Base-by-base conservation (phyloP, 1,139 yeast genomes). In the Yamadazyma sp. region DNA sequence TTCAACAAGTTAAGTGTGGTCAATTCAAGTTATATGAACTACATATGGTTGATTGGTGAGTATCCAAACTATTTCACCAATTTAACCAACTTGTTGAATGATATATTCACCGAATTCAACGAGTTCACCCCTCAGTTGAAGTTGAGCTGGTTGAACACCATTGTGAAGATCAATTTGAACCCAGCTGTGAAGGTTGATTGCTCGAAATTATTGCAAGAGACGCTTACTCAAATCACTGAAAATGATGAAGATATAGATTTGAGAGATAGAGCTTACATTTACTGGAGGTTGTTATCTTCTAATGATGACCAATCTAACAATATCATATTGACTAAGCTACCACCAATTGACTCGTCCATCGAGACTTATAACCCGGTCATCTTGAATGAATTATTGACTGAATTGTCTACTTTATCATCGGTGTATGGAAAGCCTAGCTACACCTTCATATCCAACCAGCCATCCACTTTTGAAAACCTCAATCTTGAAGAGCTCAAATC, bases 201-300 rank as follows among this genome's bases (percentile, higher is more conserved):
- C 42, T 59, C 73, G 10, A 70, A 67, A 13, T 60, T 81, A 23
- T 73, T 92, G 47, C 96, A 90, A 59, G 73, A 71, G 34, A 75
- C 87, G 3, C 71, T 92, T 47, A 88, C 86, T 50, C 67, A 80
- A 40, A 88, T 95, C 10, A 88, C 96, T 1, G 80, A 81, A 41
- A 80, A 82, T 42, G 77, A 89, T 42, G 95, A 88, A 51, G 89
- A 89, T 58, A 86, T 96, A 2, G 98, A 92, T 60, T 86, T 92
- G 29, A 78, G 97, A 54, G 98, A 92, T 62, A 80, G 92, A 63
- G 97, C 97, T 0, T 92, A 83, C 62, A 77, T 92, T 37, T 92
- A 89, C 63, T 92, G 97, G 97, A 80, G 98, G 57, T 70, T 94
- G 42, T 70, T 92, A 42, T 87, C 96, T 0, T 54, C 65, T 1